Evolutionary conservation across 441 rosid species (phyloP), one percentile per base, ranked within the genome.

Genomic region (Daphne laureola): DNA sequence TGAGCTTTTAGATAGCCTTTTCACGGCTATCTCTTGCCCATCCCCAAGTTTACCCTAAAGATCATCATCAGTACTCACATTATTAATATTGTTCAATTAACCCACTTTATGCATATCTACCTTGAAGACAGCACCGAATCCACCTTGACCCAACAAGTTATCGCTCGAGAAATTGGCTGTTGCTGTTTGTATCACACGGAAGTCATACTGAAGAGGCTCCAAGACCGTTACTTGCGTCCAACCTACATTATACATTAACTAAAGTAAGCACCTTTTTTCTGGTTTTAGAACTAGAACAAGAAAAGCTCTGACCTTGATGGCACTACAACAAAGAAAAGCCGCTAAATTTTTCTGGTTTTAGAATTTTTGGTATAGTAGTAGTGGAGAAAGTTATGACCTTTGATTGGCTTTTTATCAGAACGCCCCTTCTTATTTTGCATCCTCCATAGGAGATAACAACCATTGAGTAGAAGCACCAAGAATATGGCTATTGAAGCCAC

Each of bases 51-150:
- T 13, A 6, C 70, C 70, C 66, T 66, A 61, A 14, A 17, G 36
- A 14, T n/a, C n/a, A 14, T 14, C 12, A 15, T 51, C 3, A 4
- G 40, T 26, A 26, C 4, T 14, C 25, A 51, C 14, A 9, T 25
- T 31, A 3, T 14, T 8, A 2, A 12, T n/a, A 0, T n/a, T 44
- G 9, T 14, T 14, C 4, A 17, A 13, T 44, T 44, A 12, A 14
- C 38, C 26, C 18, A 51, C 16, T 36, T 4, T 11, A 17, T 17
- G n/a, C n/a, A 15, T 18, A 49, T 12, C 9, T 46, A 70, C 72
- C 70, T 59, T 64, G 65, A 60, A 73, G 51, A 73, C 77, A 42
- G 38, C 63, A 17, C 73, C 68, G 46, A 72, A 72, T 25, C 73
- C 77, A 14, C 78, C 78, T 43, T 31, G 52, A 11, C 78, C 78